Base-by-base conservation (phyloP, 1,139 yeast genomes). In the Eremothecium gossypii region DNA sequence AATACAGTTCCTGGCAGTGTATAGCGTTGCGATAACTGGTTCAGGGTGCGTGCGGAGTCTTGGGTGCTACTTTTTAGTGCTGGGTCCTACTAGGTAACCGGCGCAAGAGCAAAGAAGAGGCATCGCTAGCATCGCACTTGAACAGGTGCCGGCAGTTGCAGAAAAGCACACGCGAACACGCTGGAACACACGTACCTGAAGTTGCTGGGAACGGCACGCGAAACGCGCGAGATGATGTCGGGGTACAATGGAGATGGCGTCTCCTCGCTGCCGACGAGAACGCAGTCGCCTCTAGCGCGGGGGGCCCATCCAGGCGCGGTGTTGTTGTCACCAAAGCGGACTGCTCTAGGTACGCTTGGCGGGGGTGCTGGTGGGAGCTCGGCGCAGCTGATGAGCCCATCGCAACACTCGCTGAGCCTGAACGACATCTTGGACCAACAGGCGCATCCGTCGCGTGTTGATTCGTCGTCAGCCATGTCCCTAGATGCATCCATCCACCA, bases 251-350 rank as follows among this genome's bases (percentile, higher is more conserved):
- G 14, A n/a, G 44, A 44, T 23, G 45, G 34, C 30, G 38, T 32
- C 14, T 31, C 44, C 27, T 41, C 47, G 9, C 33, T 46, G 28
- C 49, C 49, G 10, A 38, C 45, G 7, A 38, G 49, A 29, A 44
- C 44, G 4, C 49, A 46, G 40, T 46, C 49, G 27, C 49, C 49
- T n/a, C 40, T 46, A 7, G 40, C 52, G 2, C 47, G 61, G 41
- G 51, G 60, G 34, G 61, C 60, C 7, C 65, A 60, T 42, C 68
- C 68, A 5, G 68, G 68, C 17, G 68, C 66, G 9, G 64, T 60
- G 4, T 49, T 63, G 14, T 45, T 63, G 33, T 61, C 67, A 5
- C 64, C 67, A 12, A 57, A 55, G 41, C 52, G 61, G 1, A 45
- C 53, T 27, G 46, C 54, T 4, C 48, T 52, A 49, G 44, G 47